Base-by-base conservation (phyloP, 192 early-diverging fungal genomes). In the Entomortierella parvispora region DNA sequence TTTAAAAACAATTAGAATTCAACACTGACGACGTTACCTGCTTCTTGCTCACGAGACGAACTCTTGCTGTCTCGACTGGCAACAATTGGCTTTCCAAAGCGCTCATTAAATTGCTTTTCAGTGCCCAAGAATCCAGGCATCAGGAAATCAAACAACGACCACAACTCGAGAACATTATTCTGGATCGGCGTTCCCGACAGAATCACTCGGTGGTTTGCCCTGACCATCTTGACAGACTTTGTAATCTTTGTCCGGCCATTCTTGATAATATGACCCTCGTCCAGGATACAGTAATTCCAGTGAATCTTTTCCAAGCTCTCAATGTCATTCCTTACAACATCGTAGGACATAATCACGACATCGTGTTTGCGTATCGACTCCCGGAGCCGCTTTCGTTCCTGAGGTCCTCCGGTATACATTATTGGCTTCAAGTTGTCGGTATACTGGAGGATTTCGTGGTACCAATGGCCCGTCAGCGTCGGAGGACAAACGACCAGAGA, bases 101-200 rank as follows among this genome's bases (percentile, higher is more conserved):
- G 85, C 47, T 96, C 95, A 77, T 97, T 96, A 80, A 99, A 99
- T 76, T 93, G 91, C 28, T 91, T 89, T 72, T 98, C 95, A 9
- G 95, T 93, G 1, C 96, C 96, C 61, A 99, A 80, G 68, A 98
- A 98, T 5, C 97, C 98, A 7, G 98, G 98, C 97, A 99, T 98
- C 68, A 99, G 69, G 74, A 97, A 99, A 71, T 98, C 97, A 77
- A 98, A 98, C 62, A 99, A 79, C 10, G 95, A 96, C 98, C 97
- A 98, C 61, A 99, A 84, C 78, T 99, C 98, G 6, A 97, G 65
- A 10, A 97, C 95, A 74, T 97, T 98, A 80, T 99, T 99, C 82
- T 86, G 96, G 61, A 99, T 93, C 0, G 98, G 98, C 22, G 97
- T 99, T 29, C 98, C 98, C 3, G 97, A 98, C 37, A 99, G 84